Percentiles rank a stretch among this genome's conserved stretches.
Evolutionary conservation across 2,329 filamentous ascomycete species (phyloP).

Genomic region (Pseudogymnoascus sp.): DNA sequence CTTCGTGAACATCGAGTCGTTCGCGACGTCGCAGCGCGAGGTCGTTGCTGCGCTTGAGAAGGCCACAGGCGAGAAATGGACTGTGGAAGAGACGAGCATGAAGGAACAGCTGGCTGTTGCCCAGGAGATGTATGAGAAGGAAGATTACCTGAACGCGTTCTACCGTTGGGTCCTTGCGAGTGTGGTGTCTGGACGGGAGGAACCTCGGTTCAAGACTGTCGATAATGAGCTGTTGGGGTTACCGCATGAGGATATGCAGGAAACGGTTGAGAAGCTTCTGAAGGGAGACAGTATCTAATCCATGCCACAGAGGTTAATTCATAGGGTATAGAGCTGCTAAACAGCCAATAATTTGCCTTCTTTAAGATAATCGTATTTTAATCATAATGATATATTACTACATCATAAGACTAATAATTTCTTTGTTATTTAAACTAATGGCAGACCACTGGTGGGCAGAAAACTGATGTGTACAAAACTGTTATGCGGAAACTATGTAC

Average conservation of each 20-base stretch:
- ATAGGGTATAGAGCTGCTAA: too few relatives aligned
- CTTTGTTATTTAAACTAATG: too few relatives aligned
- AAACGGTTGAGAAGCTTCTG: background rate
- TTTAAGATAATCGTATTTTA: too few relatives aligned
- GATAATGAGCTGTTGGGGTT: background rate
- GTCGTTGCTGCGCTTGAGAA: conserved; percentile 26
- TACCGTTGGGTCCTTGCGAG: background rate
- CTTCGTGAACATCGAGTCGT: conserved; percentile 26
- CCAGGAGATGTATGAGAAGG: background rate
- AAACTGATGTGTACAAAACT: too few relatives aligned
- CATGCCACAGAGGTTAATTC: background rate
- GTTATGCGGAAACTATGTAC: too few relatives aligned
- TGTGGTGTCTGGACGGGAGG: background rate
- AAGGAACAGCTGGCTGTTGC: conserved; percentile 12
- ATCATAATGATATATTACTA: too few relatives aligned
- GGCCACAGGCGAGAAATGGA: conserved; percentile 26
- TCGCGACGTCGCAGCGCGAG: conserved; percentile 27
- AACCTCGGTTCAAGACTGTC: background rate
- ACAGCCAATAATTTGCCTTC: too few relatives aligned
- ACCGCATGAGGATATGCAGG: background rate
- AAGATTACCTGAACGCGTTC: background rate
- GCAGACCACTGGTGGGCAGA: too few relatives aligned
- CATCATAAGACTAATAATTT: too few relatives aligned
- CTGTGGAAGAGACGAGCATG: conserved; percentile 17
- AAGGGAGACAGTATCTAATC: background rate